Evolutionary conservation across 1,284 basidiomycete species (phyloP), one percentile per base, ranked within the genome.

Genomic region (Cutaneotrichosporon spelunceum): DNA sequence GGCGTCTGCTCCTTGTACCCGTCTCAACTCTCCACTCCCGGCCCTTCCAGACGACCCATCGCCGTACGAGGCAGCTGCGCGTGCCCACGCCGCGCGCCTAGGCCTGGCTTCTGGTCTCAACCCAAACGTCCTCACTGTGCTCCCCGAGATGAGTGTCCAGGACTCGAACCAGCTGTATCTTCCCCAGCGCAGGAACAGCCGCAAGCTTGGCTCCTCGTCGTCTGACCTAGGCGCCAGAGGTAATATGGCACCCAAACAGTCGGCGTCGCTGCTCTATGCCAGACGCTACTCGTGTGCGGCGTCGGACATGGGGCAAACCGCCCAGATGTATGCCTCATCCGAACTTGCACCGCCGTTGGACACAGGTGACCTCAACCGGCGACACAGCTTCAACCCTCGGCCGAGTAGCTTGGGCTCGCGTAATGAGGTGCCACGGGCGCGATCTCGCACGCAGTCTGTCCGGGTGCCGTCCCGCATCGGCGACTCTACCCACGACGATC

Each of bases 61-160:
- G 27, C 57, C 62, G 8, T 52, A 58, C 53, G 55, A 59, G 21
- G 26, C 7, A 6, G 62, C 49, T 6, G 45, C 49, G 1, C 49
- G 34, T n/a, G 53, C 56, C 7, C 60, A 57, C 44, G 56, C 56
- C 9, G 50, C 23, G 14, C 63, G 62, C 36, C 24, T 59, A 14
- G 65, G 70, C 23, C 70, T 78, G 63, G 71, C 78, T n/a, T 67
- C 69, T 21, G 64, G 75, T 60, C 66, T 77, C 45, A 70, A 76
- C 67, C 73, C 78, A 2, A 73, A 75, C 49, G 63, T 71, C 0
- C 60, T 79, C 16, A 79, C 78, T 4, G 54, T 79, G 21, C 65
- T 79, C 33, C 78, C 78, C 0, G 74, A 75, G 30, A 76, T 79
- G 74, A 63, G 70, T 0, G 62, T 62, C 5, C 67, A 72, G 42